Evolutionary conservation across 805 yeast genomes (phyloP), one percentile per base, ranked within the genome.

Genomic region (Saturnispora halmiae): DNA sequence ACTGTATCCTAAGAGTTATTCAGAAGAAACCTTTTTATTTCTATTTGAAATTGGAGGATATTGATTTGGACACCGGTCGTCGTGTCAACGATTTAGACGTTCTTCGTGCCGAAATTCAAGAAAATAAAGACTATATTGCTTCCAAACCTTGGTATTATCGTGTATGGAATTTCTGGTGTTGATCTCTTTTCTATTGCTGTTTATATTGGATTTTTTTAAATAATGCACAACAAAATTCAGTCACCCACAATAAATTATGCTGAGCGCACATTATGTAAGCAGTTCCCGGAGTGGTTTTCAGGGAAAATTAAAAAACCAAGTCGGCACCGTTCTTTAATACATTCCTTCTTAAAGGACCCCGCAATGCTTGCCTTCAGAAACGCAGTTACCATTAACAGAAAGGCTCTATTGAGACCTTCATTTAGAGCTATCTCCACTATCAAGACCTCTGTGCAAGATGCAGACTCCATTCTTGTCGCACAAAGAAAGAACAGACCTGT

Each of bases 401-500:
- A 28, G 11, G 45, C 45, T 29, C 42, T 44, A 36, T 26, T 47
- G 29, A 45, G 47, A 45, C 57, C 58, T 31, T 43, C 50, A 13
- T 31, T 46, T 9, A 63, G 67, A 56, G 40, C 42, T 27, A 35
- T 64, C 38, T 34, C 58, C 41, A 69, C 79, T 11, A 70, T 73
- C 45, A 59, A 62, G 47, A 72, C 86, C 37, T 65, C 84, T 27
- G 68, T 70, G 31, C 73, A 66, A 20, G 75, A 76, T 51, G 94
- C 82, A 54, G 73, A 82, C 50, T 73, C 72, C 27, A 70, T 87
- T 42, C 72, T 90, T 47, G 71, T 76, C 42, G 77, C 78, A 40
- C 97, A 90, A 70, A 78, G 98, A 64, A 74, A 70, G 50, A 74
- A 77, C 66, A 80, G 98, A 67, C 97, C 97, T 26, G 65, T 74